Evolutionary conservation across 106 monocot species (phyloP), one percentile per base, ranked within the genome.

Genomic region (Acorus gramineus): DNA sequence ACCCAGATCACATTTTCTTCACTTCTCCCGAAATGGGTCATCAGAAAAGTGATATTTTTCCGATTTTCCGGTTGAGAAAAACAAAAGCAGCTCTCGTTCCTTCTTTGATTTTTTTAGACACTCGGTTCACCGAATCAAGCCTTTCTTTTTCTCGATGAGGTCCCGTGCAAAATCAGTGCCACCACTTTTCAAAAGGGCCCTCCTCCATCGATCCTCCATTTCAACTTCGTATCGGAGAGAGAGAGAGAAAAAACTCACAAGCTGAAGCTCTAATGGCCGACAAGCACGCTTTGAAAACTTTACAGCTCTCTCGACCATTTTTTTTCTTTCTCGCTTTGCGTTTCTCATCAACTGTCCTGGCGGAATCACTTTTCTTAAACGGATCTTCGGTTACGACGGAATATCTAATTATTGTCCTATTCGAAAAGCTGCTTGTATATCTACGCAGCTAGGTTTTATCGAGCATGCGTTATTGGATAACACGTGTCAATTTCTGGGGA

Each of bases 221-320:
- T 28, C 28, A 28, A 28, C 28, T 28, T 28, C 28, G 28, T 28
- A 28, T 28, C 28, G 28, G 28, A 28, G 63, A 68, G 60, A 11
- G 14, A 45, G 49, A 53, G 42, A 56, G 14, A 11, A 28, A 64
- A 56, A 11, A 47, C 8, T 42, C 44, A n/a, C 64, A 60, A 51
- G 49, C 7, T 11, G 7, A 63, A 42, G 51, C 28, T 54, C 62
- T 57, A 85, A 92, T 92, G 87, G 92, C 85, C 71, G 92, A 87
- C 87, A 85, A 81, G 84, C 87, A 88, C 71, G 87, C 92, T 77
- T 82, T 82, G 70, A 81, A 82, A 61, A 65, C 74, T 82, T 81
- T 84, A 52, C 63, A 69, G 45, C 50, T 57, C 64, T 65, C 68
- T 11, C 65, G 79, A 69, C 59, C 77, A 70, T 75, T 76, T 71